Percentiles rank a stretch among this genome's conserved stretches.
Conservation (phyloP, 2,329 filamentous ascomycete species). For the Dactylellina drechsleri region DNA sequence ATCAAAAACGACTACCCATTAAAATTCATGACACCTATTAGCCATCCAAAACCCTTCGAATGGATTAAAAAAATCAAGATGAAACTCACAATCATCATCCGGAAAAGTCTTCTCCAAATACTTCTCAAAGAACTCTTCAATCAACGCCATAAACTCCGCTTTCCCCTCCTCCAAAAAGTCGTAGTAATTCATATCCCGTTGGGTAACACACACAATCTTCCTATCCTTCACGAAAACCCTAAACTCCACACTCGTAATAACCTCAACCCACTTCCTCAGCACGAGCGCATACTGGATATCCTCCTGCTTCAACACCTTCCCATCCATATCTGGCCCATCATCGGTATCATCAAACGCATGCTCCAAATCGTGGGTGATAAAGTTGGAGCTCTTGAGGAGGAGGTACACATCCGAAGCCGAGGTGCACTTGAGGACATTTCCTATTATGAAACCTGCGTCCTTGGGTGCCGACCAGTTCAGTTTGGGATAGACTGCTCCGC, state of each 20-base stretch:
- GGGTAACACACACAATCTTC: slow-evolving; percentile 81
- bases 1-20: slow-evolving; percentile 75
- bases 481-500: slow-evolving; percentile 88
- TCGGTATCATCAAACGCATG: slow-evolving; percentile 85
- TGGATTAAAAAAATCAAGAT: neutral
- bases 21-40: neutral
- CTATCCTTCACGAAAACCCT: slow-evolving; percentile 90
- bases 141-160: slow-evolving; percentile 73
- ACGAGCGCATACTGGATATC: slow-evolving; percentile 78
- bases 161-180: slow-evolving; percentile 77
- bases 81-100: slow-evolving; percentile 71
- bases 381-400: slow-evolving; percentile 91
- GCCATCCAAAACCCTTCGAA: no score
- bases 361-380: slow-evolving; percentile 91
- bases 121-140: slow-evolving; percentile 79
- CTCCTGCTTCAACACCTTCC: slow-evolving; percentile 25
- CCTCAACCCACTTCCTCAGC: slow-evolving; percentile 84
- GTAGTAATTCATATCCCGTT: slow-evolving; percentile 90
- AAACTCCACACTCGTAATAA: slow-evolving; percentile 93
- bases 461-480: slow-evolving; percentile 98
- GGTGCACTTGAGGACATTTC: slow-evolving; percentile 90
- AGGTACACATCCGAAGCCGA: slow-evolving; percentile 91
- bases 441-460: slow-evolving; percentile 90
- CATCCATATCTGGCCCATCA: slow-evolving; percentile 59
- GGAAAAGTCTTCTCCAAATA: slow-evolving; percentile 80